Evolutionary conservation across 495 filamentous ascomycete species (phyloP), one percentile per base, ranked within the genome.

Genomic region (Chaetomium tenue): DNA sequence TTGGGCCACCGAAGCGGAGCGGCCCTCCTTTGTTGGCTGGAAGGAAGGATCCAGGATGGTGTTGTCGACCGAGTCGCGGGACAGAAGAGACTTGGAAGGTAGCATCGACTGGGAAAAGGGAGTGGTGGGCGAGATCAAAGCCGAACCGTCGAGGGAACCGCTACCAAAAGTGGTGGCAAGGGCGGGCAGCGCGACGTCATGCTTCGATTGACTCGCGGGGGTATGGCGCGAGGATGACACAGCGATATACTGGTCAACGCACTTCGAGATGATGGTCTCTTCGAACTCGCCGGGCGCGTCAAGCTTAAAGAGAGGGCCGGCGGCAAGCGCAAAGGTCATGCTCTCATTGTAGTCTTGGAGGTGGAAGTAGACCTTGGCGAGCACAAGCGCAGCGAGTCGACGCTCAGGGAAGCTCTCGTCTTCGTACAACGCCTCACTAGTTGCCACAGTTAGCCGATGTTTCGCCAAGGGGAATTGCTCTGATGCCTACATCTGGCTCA

Each of bases 261-360:
- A 99, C 84, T 94, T 96, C 23, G 93, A 90, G 73, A 98, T 92
- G 73, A 99, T 98, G 33, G 95, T 99, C 80, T 99, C 92, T 75
- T 98, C 95, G 74, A 95, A 99, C 82, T 99, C 95, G 74, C 92
- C 91, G 55, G 89, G 88, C 60, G 88, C 86, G 66, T 97, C 90
- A 62, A 99, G 82, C 79, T 94, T 88, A 81, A 99, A 97, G 26
- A 97, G 84, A 69, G 97, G 93, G 44, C 95, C 95, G 22, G 95
- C 93, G 39, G 91, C 93, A 15, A 99, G 84, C 57, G 95, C 95
- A 78, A 99, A 97, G 25, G 90, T 89, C 95, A 99, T 98, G 76
- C 93, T 96, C 83, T 98, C 94, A 73, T 97, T 92, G 79, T 98
- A 98, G 77, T 96, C 95, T 78, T 95, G 91, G 53, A 99, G 87